Percentiles rank a stretch among this genome's conserved stretches.
Conservation (phyloP, 805 yeast species). For the Wickerhamiella nectarea region DNA sequence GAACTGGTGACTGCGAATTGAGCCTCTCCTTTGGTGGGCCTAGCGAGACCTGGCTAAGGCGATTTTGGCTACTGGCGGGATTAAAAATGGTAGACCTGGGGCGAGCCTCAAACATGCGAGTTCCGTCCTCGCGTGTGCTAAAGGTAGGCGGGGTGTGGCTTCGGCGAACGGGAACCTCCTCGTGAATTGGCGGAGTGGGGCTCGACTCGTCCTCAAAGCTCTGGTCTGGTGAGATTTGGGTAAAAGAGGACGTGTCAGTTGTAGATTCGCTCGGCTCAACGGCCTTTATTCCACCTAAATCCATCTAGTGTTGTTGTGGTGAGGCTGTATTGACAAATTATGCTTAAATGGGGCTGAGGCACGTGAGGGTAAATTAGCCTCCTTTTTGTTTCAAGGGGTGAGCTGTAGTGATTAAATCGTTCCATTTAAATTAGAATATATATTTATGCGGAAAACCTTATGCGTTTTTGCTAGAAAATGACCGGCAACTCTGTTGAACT, state of each 20-base stretch:
- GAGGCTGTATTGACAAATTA: not conserved
- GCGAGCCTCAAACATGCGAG: constrained; percentile 1
- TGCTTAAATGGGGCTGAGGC: not conserved
- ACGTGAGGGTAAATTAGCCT: not conserved
- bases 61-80: not conserved
- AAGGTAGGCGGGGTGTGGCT: not conserved
- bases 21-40: not conserved
- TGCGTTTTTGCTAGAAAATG: not conserved
- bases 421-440: too few relatives aligned
- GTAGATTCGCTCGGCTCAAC: not conserved
- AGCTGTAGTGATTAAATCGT: too few relatives aligned
- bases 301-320: not conserved
- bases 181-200: not conserved
- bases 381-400: too few relatives aligned
- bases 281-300: not conserved
- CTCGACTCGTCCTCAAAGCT: not conserved
- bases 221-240: not conserved
- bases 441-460: too few relatives aligned
- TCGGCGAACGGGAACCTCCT: not conserved
- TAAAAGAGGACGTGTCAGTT: not conserved
- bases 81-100: not conserved
- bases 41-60: not conserved
- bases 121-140: not conserved
- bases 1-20: not conserved
- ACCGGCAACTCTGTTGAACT: not conserved